Percentiles rank a stretch among this genome's conserved stretches.
Conservation (phyloP, 768 basidiomycete genomes). For the Boletales sp. region DNA sequence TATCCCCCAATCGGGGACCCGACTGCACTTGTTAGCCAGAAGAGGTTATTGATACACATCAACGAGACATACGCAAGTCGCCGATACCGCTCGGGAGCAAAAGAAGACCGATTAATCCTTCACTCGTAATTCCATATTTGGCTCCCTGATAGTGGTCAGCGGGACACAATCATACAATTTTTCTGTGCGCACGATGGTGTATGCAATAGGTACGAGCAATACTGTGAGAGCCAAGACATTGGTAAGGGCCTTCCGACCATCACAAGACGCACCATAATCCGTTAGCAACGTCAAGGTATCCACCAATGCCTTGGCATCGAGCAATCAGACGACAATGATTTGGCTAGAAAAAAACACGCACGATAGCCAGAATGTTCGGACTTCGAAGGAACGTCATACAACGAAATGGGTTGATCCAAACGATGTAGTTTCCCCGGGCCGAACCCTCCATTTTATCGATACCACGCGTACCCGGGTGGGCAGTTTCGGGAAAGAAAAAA, state of each 20-base stretch:
- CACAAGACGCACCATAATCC: conserved; percentile 32
- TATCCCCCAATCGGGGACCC: conserved; percentile 59
- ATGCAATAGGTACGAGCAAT: conserved; percentile 58
- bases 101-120: conserved; percentile 21
- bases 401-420: conserved; percentile 58
- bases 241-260: neutral
- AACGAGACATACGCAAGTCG: conserved; percentile 14
- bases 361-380: conserved; percentile 55
- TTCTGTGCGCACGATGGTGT: conserved; percentile 51
- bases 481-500: conserved; percentile 62
- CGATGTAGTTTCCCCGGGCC: conserved; percentile 22
- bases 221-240: conserved; percentile 15
- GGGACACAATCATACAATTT: neutral
- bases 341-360: conserved; percentile 29
- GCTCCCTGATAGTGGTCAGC: conserved; percentile 41
- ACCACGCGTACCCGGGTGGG: conserved; percentile 54
- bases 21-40: conserved; percentile 32
- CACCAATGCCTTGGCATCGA: conserved; percentile 41
- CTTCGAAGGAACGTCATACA: conserved; percentile 51
- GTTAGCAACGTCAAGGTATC: conserved; percentile 25
- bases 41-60: neutral
- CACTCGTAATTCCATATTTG: conserved; percentile 22
- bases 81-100: conserved; percentile 27
- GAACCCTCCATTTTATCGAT: conserved; percentile 40
- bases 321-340: neutral